Conservation (phyloP, 2,329 filamentous ascomycete species). For the Pestalotiopsis sp. region DNA sequence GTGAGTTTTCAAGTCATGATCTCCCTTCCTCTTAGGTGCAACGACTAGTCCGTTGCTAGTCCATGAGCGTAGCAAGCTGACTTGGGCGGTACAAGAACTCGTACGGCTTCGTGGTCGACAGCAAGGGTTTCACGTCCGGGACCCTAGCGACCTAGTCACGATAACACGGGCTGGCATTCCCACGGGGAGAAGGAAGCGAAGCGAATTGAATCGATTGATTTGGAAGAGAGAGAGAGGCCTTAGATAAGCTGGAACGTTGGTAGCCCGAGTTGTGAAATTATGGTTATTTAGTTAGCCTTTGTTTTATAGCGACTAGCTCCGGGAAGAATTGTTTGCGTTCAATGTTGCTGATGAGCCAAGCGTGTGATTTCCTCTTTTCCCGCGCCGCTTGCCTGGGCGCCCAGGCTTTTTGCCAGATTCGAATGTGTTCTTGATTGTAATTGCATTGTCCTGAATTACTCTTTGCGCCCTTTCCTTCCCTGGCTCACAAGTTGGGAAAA, state of each 20-base stretch:
- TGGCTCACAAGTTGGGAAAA: neutral
- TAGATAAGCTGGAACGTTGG: neutral
- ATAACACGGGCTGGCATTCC: neutral
- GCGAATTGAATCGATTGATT: neutral
- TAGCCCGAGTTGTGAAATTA: neutral
- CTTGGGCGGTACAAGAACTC: slow-evolving; percentile 10
- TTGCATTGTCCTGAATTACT: neutral
- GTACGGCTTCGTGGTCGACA: slow-evolving; percentile 16
- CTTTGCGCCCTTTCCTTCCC: neutral
- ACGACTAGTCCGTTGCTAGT: neutral
- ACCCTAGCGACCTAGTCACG: neutral
- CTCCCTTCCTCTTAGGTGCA: no score
- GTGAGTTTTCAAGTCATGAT: no score
- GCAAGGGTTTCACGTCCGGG: slow-evolving; percentile 9
- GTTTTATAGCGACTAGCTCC: neutral
- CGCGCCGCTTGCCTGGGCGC: neutral
- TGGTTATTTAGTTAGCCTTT: neutral
- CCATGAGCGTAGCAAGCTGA: slow-evolving; percentile 5
- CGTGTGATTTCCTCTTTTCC: neutral
- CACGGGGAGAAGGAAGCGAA: neutral
- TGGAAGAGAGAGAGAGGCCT: neutral
- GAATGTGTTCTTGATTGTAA: neutral
- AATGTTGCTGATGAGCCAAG: neutral
- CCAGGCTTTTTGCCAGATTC: no score
- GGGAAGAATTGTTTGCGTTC: neutral